Conservation (phyloP, 2,329 filamentous ascomycete species). For the Daldinia eschscholtzii region DNA sequence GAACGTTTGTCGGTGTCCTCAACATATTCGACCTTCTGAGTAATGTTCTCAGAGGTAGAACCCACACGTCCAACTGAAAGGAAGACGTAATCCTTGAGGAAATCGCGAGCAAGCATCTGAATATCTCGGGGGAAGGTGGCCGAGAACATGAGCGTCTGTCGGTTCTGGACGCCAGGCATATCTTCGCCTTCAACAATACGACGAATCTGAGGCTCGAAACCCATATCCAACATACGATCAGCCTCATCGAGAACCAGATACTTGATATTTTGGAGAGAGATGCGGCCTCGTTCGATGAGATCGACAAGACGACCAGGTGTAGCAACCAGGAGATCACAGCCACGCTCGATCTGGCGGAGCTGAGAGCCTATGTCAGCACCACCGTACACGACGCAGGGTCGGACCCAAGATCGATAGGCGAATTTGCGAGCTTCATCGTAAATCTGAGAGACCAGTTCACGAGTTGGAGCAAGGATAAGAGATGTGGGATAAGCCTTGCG, state of each 20-base stretch:
- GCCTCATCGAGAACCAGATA: conserved; percentile 99
- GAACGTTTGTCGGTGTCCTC: conserved; percentile 98
- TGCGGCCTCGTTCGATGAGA: conserved; percentile 97
- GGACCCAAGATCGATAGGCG: conserved; percentile 98
- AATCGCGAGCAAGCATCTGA: conserved; percentile 98
- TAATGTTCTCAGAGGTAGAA: conserved; percentile 99
- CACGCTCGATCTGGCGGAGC: conserved; percentile 96
- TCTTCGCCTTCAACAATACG: conserved; percentile 98
- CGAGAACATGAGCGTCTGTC: conserved; percentile 99
- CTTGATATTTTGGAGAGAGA: conserved; percentile 98
- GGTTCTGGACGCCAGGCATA: conserved; percentile 85
- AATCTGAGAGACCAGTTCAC: conserved; percentile 98
- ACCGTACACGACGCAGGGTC: conserved; percentile 98
- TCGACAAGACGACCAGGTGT: conserved; percentile 98
- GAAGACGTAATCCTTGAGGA: conserved; percentile 99
- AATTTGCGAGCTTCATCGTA: conserved; percentile 99
- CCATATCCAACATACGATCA: conserved; percentile 99
- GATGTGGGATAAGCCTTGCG: conserved; percentile 98
- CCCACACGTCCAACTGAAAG: conserved; percentile 98
- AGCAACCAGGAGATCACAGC: conserved; percentile 96
- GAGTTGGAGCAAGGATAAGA: conserved; percentile 93
- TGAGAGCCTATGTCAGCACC: conserved; percentile 99
- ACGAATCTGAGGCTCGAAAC: conserved; percentile 99
- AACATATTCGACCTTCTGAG: conserved; percentile 97
- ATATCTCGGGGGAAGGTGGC: conserved; percentile 99